Conservation (phyloP, 2,329 filamentous ascomycete species). For the Phaeomoniella chlamydospora region DNA sequence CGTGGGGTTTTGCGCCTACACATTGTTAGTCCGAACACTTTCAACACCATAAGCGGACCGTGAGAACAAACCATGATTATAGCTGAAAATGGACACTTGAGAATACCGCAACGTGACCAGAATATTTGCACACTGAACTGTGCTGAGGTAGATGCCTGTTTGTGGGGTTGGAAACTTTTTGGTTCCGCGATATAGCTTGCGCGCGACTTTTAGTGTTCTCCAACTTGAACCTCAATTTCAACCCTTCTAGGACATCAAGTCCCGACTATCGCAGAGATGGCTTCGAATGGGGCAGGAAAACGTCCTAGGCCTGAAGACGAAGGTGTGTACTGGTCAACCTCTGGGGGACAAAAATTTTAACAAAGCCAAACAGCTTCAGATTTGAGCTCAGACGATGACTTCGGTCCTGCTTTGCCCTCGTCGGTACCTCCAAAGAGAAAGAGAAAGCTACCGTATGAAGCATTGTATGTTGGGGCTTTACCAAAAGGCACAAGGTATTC, state of each 20-base stretch:
- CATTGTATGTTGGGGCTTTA: constrained; percentile 81
- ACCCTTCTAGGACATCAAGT: background rate
- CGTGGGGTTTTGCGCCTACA: constrained; percentile 52
- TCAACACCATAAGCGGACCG: too few relatives aligned
- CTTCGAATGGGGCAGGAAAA: background rate
- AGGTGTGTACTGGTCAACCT: too few relatives aligned
- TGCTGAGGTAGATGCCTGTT: background rate
- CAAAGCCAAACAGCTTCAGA: constrained; percentile 25
- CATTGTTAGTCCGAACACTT: too few relatives aligned
- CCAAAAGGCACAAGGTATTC: constrained; percentile 73
- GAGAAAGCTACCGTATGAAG: constrained; percentile 83
- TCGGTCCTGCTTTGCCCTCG: constrained; percentile 81
- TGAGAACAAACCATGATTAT: too few relatives aligned
- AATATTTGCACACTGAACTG: too few relatives aligned
- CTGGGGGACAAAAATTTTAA: too few relatives aligned
- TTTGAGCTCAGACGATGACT: constrained; percentile 76
- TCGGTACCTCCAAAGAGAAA: constrained; percentile 75
- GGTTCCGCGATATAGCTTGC: background rate
- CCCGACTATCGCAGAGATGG: background rate
- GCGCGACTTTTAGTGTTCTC: background rate
- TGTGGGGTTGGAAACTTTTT: background rate
- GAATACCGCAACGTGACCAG: too few relatives aligned
- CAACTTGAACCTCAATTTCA: background rate
- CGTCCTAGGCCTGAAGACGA: background rate
- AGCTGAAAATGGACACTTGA: too few relatives aligned